Evolutionary conservation across 2,329 filamentous ascomycete species (phyloP), one percentile per base, ranked within the genome.

Genomic region (Stemphylium vesicarium): DNA sequence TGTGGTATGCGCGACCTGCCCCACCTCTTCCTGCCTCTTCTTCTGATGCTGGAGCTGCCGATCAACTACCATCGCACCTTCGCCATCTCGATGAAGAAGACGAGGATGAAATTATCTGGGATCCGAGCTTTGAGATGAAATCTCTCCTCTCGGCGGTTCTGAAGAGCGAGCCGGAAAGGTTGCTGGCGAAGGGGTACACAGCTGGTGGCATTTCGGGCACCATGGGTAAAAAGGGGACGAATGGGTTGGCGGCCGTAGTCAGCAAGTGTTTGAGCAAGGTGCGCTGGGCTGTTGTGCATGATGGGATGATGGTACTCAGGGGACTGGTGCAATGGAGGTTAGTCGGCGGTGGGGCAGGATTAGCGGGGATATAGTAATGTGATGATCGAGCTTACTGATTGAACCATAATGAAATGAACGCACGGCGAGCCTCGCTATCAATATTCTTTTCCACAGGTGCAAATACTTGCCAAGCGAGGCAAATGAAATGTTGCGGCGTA

Each of bases 211-310:
- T 78, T 75, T 20, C 80, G 77, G 62, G 66, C 0, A 32, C 76
- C 1, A 72, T 78, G 13, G 81, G 81, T 0, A 79, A 79, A 50
- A 80, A 79, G 45, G 76, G 80, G 1, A 84, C 81, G 0, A 79
- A 78, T 15, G 83, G 83, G 0, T 56, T 88, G 40, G 81, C 83
- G 0, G 81, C 80, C 54, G 79, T 82, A 0, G 85, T 87, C 72
- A 82, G 82, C 2, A 79, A 81, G 61, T 79, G 81, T 32, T 63
- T 88, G 59, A 80, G 80, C 10, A 84, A 81, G 51, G 80, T 87
- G 1, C 66, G 85, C 46, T 88, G 85, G 85, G 84, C 83, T 0
- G 84, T 88, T 3, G 81, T 88, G 4, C 84, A 86, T 59, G 82
- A 85, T 63, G 85, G 82, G 0, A 85, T 86, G 74, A 80, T 83